Base-by-base conservation (phyloP, 495 filamentous ascomycete genomes). In the Neurospora sublineolata region DNA sequence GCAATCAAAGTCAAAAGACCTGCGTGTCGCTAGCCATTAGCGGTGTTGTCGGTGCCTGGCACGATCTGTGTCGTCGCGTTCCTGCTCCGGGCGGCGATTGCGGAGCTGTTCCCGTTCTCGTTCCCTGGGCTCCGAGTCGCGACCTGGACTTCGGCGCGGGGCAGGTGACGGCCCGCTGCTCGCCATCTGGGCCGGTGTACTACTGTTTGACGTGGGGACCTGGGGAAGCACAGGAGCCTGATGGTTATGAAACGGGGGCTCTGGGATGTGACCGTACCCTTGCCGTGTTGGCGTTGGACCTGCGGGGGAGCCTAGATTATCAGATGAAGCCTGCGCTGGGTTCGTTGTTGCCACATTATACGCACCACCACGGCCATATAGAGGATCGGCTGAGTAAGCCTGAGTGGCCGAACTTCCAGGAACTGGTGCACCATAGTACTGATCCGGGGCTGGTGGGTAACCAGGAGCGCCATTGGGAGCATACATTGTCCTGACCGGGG, bases 291-390 rank as follows among this genome's bases (percentile, higher is more conserved):
- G 79, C 9, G 80, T 72, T 77, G 82, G 76, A 80, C 82, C 82
- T 84, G 82, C 82, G 77, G 83, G 82, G 78, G 82, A 83, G 75
- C 82, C 83, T 84, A 84, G 80, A 81, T 79, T 80, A 83, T 85
- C 83, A 85, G 83, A 85, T 78, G 79, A 75, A 72, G 76, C 73
- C 75, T 72, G 71, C 72, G 76, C 44, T 74, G 73, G 73, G 64
- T 73, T 72, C 73, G 74, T 73, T 74, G 76, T 67, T 74, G 77
- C 70, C 70, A 75, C 77, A 70, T 58, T 72, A 74, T 79, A 79
- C 76, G 80, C 77, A 79, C 85, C 80, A 84, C 83, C 84, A 81
- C 86, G 86, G 80, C 83, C 84, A 73, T 83, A 84, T 69, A 85
- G 82, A 39, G 81, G 77, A 77, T 87, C 84, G 70, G 74, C 72